phyloP scores from a whole-genome alignment of 306 rosid species.

The Abrus precatorius region DNA sequence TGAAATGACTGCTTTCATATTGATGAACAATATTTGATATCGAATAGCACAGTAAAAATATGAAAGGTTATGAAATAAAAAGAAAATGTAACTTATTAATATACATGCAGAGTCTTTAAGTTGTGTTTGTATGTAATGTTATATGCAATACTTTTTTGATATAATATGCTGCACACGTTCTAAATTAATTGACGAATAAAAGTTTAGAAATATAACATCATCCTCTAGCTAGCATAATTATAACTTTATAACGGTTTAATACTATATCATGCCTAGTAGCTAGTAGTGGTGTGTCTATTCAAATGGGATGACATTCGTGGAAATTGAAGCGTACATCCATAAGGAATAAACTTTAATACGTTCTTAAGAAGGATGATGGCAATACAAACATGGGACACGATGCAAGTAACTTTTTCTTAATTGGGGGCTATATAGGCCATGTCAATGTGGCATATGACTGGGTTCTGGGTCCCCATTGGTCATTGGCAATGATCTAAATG shows the following conservation, averaged over 20 bases:
- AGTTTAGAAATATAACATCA: not conserved
- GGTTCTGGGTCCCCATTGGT: slow-evolving; percentile 62
- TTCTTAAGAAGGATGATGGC: slow-evolving; percentile 54
- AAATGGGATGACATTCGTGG: slow-evolving; percentile 47
- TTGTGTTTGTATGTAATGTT: not conserved
- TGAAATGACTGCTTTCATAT: slow-evolving; percentile 49
- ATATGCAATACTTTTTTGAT: not conserved
- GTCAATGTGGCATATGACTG: slow-evolving; percentile 52
- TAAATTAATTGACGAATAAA: not conserved
- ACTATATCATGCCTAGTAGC: slow-evolving; percentile 11
- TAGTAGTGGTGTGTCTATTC: slow-evolving; percentile 46
- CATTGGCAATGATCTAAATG: slow-evolving; percentile 57
- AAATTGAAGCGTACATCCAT: slow-evolving; percentile 50
- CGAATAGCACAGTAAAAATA: not conserved
- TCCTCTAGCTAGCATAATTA: slow-evolving; percentile 3
- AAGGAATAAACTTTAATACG: slow-evolving; percentile 43
- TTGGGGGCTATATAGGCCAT: slow-evolving; percentile 42
- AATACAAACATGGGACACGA: slow-evolving; percentile 45
- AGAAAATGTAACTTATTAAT: not conserved
- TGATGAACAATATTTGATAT: slow-evolving; percentile 7
- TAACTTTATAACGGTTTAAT: slow-evolving; percentile 23
- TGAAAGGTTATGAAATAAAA: not conserved
- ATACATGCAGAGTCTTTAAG: not conserved
- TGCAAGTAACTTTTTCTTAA: slow-evolving; percentile 45
- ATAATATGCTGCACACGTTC: not conserved